Conservation (phyloP, 176 grass and related monocot genomes). For the Ensete ventricosum region DNA sequence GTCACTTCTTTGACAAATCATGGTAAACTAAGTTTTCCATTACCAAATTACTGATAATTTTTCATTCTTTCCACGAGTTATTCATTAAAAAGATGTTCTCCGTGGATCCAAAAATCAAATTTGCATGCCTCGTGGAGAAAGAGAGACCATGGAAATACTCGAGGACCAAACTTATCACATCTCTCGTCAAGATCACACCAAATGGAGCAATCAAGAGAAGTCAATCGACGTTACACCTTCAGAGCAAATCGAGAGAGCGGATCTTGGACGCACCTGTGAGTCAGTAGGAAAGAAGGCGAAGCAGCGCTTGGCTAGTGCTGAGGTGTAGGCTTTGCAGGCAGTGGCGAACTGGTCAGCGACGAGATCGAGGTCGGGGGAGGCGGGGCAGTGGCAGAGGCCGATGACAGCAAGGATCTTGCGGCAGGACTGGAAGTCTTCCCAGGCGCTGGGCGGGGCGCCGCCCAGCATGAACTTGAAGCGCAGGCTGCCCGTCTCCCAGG, state of each 20-base stretch:
- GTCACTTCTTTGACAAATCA: too few species aligned
- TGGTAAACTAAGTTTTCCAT: too few species aligned
- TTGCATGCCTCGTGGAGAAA: not conserved
- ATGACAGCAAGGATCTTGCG: conserved; percentile 94
- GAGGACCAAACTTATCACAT: too few species aligned
- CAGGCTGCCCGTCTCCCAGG: conserved; percentile 70
- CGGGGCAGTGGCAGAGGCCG: conserved; percentile 75
- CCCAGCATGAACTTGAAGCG: conserved; percentile 87
- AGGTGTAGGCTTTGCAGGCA: conserved; percentile 46
- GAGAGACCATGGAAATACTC: too few species aligned
- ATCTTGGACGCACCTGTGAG: conserved; percentile 41
- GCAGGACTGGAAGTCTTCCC: conserved; percentile 97
- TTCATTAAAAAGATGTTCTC: not conserved
- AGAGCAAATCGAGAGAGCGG: not conserved
- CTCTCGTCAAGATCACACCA: too few species aligned
- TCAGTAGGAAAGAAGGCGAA: conserved; percentile 91
- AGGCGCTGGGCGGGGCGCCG: conserved; percentile 64
- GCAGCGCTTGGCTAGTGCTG: conserved; percentile 58
- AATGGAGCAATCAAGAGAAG: not conserved
- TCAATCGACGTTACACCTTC: not conserved
- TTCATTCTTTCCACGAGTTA: too few species aligned
- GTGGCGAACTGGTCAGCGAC: conserved; percentile 52
- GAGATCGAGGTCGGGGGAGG: conserved; percentile 53
- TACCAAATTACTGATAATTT: too few species aligned
- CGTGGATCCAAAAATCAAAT: not conserved